These are phyloP conservation scores for Cercospora sp. DNA, from an alignment of 2,329 filamentous ascomycete species.

Conservation along the genomic window DNA sequence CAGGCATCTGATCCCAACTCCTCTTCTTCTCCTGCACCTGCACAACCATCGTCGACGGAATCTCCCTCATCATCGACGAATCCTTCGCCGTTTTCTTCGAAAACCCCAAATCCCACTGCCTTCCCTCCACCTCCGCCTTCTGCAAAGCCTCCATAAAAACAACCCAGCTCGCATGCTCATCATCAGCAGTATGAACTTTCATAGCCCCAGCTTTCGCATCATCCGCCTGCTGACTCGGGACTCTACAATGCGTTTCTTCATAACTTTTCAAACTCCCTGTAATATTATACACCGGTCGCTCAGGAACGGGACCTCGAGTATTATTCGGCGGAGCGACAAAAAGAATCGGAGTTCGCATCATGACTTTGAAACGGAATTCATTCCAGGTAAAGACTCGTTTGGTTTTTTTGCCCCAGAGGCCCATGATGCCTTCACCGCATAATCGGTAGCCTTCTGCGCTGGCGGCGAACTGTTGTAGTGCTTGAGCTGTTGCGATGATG, in stretches of 20 bases:
- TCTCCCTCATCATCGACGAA: background rate
- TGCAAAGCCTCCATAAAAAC: constrained; percentile 15
- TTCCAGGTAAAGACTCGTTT: constrained; percentile 13
- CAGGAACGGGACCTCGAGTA: constrained; percentile 5
- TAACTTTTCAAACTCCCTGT: constrained; percentile 5
- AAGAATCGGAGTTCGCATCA: constrained; percentile 15
- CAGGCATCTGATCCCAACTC: constrained; percentile 23
- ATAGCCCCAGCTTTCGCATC: constrained; percentile 9
- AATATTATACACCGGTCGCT: constrained; percentile 1
- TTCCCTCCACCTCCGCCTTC: constrained; percentile 10
- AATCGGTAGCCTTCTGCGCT: constrained; percentile 21
- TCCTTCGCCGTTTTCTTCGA: background rate
- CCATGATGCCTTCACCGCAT: constrained; percentile 18
- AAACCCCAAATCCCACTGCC: constrained; percentile 10
- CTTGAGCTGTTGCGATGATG: constrained; percentile 16
- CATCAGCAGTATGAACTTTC: constrained; percentile 14
- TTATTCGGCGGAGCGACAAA: constrained; percentile 16
- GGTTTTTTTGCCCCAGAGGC: constrained; percentile 15
- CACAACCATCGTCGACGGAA: constrained; percentile 7
- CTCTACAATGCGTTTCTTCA: constrained; percentile 7
- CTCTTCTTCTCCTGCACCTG: constrained; percentile 17
- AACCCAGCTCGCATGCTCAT: constrained; percentile 19
- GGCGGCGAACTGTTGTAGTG: constrained; percentile 15
- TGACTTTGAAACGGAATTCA: constrained; percentile 20
- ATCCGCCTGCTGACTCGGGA: background rate